phyloP scores from a whole-genome alignment of 1,284 basidiomycete genomes.

The Microbotryomycetes sp. region DNA sequence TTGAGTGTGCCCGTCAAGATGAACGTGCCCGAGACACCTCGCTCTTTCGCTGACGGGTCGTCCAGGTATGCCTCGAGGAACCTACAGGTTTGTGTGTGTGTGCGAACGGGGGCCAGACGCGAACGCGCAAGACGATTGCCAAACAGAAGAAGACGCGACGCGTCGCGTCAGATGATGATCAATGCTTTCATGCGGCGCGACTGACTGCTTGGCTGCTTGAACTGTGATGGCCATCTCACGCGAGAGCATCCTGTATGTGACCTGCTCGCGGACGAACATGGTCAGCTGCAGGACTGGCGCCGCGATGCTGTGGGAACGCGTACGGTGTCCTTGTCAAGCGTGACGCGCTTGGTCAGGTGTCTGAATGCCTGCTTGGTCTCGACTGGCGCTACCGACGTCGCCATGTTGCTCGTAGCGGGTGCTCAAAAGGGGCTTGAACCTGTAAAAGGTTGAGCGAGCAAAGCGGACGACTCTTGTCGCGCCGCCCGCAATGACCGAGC shows the following conservation, averaged over 20 bases:
- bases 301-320: background rate
- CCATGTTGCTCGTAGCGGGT: too few relatives aligned
- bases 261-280: slow-evolving; percentile 8
- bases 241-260: slow-evolving; percentile 19
- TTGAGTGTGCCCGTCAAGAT: slow-evolving; percentile 10
- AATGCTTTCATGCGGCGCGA: background rate
- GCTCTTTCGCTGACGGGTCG: slow-evolving; percentile 11
- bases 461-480: too few relatives aligned
- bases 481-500: background rate
- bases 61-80: slow-evolving; percentile 9
- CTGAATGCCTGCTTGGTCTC: slow-evolving; percentile 10
- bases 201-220: slow-evolving; percentile 14
- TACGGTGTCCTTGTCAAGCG: slow-evolving; percentile 15
- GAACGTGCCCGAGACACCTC: slow-evolving; percentile 12
- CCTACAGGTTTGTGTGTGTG: background rate
- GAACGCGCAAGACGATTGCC: background rate
- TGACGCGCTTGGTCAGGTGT: slow-evolving; percentile 18
- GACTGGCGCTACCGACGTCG: too few relatives aligned
- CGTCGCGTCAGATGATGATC: background rate
- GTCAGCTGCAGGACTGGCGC: too few relatives aligned
- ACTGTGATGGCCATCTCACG: slow-evolving; percentile 20
- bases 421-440: too few relatives aligned
- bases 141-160: background rate
- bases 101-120: background rate
- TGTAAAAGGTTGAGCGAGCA: too few relatives aligned